These are phyloP conservation scores for Oemleria cerasiformis DNA, from an alignment of 306 rosid species.

Conservation along the genomic window DNA sequence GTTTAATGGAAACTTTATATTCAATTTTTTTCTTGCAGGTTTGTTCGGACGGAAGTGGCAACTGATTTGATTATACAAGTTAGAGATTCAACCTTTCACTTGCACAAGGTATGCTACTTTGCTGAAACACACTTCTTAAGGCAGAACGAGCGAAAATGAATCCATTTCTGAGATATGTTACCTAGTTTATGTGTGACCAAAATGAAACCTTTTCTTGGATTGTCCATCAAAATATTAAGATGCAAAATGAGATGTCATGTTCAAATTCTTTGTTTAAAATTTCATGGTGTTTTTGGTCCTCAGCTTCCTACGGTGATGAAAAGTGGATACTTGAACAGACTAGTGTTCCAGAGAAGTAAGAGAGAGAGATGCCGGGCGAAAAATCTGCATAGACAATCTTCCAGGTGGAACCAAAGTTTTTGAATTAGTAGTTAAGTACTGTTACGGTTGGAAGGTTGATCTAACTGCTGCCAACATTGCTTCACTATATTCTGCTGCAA, in stretches of 20 bases:
- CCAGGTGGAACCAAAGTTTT: slow-evolving; percentile 70
- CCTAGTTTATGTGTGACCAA: no score
- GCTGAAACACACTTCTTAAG: background rate
- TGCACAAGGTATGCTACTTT: slow-evolving; percentile 66
- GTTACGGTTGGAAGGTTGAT: slow-evolving; percentile 78
- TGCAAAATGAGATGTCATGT: background rate
- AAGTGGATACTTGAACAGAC: slow-evolving; percentile 70
- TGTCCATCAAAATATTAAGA: background rate
- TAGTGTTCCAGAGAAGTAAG: slow-evolving; percentile 49
- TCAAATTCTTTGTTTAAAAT: slow-evolving; percentile 3
- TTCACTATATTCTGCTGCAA: slow-evolving; percentile 62
- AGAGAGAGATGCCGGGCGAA: slow-evolving; percentile 20
- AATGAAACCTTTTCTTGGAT: no score
- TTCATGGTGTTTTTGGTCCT: slow-evolving; percentile 3
- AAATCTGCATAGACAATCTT: slow-evolving; percentile 52
- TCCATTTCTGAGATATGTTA: no score
- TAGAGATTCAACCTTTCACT: slow-evolving; percentile 65
- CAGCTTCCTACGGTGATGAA: slow-evolving; percentile 76
- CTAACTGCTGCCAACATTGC: slow-evolving; percentile 51
- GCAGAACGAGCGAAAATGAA: background rate
- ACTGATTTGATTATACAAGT: slow-evolving; percentile 60
- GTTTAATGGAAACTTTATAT: no score
- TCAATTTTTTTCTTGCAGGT: slow-evolving; percentile 40
- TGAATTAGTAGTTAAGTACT: slow-evolving; percentile 59
- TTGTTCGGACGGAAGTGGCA: slow-evolving; percentile 39